Conservation (phyloP, 805 yeast genomes). For the Ogataea dorogensis region DNA sequence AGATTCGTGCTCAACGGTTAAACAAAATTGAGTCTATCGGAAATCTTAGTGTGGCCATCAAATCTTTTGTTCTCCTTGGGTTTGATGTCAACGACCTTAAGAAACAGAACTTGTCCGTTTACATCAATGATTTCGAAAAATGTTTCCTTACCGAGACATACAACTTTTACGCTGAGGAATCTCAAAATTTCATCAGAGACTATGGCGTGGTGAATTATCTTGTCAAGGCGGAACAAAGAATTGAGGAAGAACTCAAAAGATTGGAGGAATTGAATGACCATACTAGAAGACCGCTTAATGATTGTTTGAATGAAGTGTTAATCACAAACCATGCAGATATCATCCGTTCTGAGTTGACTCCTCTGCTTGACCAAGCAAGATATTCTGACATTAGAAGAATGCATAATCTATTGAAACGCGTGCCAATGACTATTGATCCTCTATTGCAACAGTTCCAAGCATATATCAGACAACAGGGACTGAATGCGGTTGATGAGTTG, state of each 20-base stretch:
- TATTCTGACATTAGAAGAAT: conserved; percentile 73
- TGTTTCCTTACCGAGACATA: conserved; percentile 70
- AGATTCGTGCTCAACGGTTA: conserved; percentile 75
- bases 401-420: conserved; percentile 72
- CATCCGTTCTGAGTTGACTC: conserved; percentile 73
- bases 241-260: conserved; percentile 78
- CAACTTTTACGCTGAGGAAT: conserved; percentile 66
- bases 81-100: conserved; percentile 87
- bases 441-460: conserved; percentile 69
- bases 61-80: conserved; percentile 85
- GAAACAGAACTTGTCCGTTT: conserved; percentile 78
- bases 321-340: conserved; percentile 75
- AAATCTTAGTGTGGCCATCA: conserved; percentile 69
- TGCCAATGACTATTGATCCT: conserved; percentile 75
- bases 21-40: conserved; percentile 70
- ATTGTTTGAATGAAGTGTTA: conserved; percentile 69
- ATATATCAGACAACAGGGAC: conserved; percentile 68
- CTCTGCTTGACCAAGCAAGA: conserved; percentile 71
- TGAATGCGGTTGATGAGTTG: conserved; percentile 57
- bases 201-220: conserved; percentile 90
- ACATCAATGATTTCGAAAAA: conserved; percentile 74
- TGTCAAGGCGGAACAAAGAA: conserved; percentile 77
- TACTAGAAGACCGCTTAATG: conserved; percentile 74
- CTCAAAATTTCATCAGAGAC: conserved; percentile 59
- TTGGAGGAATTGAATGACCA: conserved; percentile 81